Evolutionary conservation across 2,329 filamentous ascomycete genomes (phyloP), one percentile per base, ranked within the genome.

Genomic region (Pseudogymnoascus sp.): DNA sequence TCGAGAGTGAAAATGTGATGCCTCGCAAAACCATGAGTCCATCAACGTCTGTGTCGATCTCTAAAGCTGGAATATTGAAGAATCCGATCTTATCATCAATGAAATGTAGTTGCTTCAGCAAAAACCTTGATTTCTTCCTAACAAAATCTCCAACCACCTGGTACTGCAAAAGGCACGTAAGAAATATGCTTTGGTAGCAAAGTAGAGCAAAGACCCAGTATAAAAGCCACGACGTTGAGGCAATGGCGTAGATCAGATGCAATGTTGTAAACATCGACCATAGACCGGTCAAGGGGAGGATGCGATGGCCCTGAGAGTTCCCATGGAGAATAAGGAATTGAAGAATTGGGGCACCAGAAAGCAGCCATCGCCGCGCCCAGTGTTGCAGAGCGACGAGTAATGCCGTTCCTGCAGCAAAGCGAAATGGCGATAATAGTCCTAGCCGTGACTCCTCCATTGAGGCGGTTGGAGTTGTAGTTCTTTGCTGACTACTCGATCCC

Each of bases 1-100:
- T 79, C 1, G 79, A 80, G 2, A 83, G 69, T 0, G 76, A 79
- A n/a, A 83, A 73, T 0, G 81, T 83, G 3, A 81, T 69, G 0
- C 80, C 81, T n/a, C 81, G 74, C 42, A 83, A 74, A 5, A 81
- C 79, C 68, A 83, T 77, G 16, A 83, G 71, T 0, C 81, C 81
- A 66, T 80, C 76, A 12, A 82, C 79, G 26, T 81, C 79, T 0
- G 77, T 80, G 67, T 83, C 81, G 47, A 83, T 82, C 67, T 83
- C 81, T 62, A 83, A 69, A 1, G 80, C 81, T 0, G 81, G 70
- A 2, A 74, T 67, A 61, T 73, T 65, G 63, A 74, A 74, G 51
- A 72, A 70, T 62, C 79, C 79, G 63, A 83, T 75, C 64, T 78
- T 78, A 64, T 83, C 80, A 57, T 78, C 77, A 65, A 80, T 78